A percentile compares a stretch with the other conserved stretches of the same genome.
phyloP scores from a whole-genome alignment of 371 early-diverging fungal genomes.

The Mortierella sp. region DNA sequence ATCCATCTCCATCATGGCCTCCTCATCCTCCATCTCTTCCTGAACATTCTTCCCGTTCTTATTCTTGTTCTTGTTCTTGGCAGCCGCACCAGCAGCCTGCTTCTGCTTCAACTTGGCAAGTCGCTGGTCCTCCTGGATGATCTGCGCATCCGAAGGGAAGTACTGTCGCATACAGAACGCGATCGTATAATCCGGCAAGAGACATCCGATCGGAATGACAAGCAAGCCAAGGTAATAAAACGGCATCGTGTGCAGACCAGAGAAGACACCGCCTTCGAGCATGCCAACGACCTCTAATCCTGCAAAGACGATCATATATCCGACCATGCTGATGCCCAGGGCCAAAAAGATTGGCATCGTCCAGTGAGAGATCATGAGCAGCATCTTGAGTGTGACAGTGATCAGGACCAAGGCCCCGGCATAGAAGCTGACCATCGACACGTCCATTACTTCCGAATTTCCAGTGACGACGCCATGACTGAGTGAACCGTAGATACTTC shows the following conservation, averaged over 20 bases:
- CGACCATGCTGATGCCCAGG: constrained; percentile 33
- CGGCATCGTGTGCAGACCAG: constrained; percentile 33
- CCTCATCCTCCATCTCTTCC: constrained; percentile 28
- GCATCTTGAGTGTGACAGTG: constrained; percentile 53
- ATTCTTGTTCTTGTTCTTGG: constrained; percentile 6
- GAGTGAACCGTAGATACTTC: constrained; percentile 34
- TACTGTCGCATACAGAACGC: constrained; percentile 39
- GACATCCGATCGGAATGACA: constrained; percentile 36
- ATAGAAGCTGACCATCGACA: constrained; percentile 41
- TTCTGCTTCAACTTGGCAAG: constrained; percentile 24
- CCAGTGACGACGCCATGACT: constrained; percentile 19
- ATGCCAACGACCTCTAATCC: constrained; percentile 37
- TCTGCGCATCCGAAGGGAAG: constrained; percentile 49
- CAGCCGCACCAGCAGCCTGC: constrained; percentile 4
- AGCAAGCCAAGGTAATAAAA: constrained; percentile 44
- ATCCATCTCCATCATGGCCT: constrained; percentile 34
- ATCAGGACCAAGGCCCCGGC: constrained; percentile 48
- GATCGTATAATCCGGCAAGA: constrained; percentile 51
- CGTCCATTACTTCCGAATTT: constrained; percentile 23
- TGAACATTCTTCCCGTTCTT: constrained; percentile 12
- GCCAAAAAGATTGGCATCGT: constrained; percentile 43
- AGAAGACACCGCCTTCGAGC: constrained; percentile 39
- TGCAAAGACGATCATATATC: constrained; percentile 40
- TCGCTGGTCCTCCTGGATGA: constrained; percentile 51
- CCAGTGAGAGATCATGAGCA: constrained; percentile 48